Evolutionary conservation across 352 stramenopile genomes (phyloP).

Genomic region (Saprolegnia parasitica): DNA sequence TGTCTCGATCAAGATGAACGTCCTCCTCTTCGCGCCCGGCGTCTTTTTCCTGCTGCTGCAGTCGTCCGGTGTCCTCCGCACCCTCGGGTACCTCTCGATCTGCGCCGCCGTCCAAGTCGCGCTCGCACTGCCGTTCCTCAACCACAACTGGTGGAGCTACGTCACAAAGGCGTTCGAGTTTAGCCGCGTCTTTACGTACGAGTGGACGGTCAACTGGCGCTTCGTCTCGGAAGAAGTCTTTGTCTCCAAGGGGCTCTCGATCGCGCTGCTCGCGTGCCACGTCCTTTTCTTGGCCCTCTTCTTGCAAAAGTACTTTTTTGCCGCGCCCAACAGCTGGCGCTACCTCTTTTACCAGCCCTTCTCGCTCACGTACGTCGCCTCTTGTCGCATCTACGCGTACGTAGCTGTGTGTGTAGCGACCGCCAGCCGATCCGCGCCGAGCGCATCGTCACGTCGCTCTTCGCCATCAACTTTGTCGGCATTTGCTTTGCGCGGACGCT

Average conservation of each 20-base stretch:
- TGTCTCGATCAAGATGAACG: constrained; percentile 99
- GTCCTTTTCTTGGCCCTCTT: constrained; percentile 70
- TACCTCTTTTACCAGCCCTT: constrained; percentile 68
- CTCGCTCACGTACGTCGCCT: constrained; percentile 38
- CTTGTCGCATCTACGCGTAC: background rate
- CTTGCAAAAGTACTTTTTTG: constrained; percentile 79
- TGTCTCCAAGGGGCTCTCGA: constrained; percentile 59
- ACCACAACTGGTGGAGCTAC: constrained; percentile 92
- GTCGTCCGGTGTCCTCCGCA: constrained; percentile 70
- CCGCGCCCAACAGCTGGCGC: constrained; percentile 45
- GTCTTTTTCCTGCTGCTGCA: constrained; percentile 95
- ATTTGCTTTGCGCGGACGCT: constrained; percentile 95
- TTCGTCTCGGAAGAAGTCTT: constrained; percentile 78
- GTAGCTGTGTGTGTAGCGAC: constrained; percentile 33
- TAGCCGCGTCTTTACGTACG: constrained; percentile 96
- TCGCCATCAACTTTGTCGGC: constrained; percentile 95
- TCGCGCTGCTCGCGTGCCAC: constrained; percentile 53
- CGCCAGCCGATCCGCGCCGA: constrained; percentile 77
- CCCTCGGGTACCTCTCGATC: constrained; percentile 83
- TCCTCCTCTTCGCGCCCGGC: constrained; percentile 95
- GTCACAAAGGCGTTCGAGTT: constrained; percentile 97
- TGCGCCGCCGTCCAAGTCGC: constrained; percentile 91
- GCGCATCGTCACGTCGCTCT: constrained; percentile 82
- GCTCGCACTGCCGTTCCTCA: constrained; percentile 93
- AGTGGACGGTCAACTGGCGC: constrained; percentile 99